Evolutionary conservation across 169 alveolate species (phyloP), one percentile per base, ranked within the genome.

Genomic region (Plasmodium cynomolgi): DNA sequence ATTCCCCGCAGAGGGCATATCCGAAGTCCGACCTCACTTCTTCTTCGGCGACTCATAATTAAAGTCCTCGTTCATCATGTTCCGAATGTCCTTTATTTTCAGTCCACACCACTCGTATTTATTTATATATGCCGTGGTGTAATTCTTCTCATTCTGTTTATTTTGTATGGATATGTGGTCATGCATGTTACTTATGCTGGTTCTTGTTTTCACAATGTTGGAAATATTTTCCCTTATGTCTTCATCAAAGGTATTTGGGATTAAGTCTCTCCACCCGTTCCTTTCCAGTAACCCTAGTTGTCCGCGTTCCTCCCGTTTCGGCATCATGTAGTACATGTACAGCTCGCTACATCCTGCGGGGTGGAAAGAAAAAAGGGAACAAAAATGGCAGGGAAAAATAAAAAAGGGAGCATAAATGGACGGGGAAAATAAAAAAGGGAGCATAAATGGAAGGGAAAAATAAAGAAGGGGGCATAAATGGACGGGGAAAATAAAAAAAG

Each of bases 211-310:
- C 29, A 91, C 56, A 23, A 91, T 81, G 23, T 39, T 82, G 37
- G 96, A 54, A 72, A 96, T 96, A 90, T 96, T 96, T 83, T 95
- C 97, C 17, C 83, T 71, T 79, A 96, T 86, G 17, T 93, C 93
- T 29, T 94, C 96, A 72, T 95, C 93, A 84, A 95, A 77, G 41
- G 92, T 94, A 8, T 54, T 84, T 11, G 91, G 73, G 73, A 96
- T 86, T 62, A 96, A 77, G 75, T 96, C 98, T 31, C 98, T 93
- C 98, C 98, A 96, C 5, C 98, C 98, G 31, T 94, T 97, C 33
- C 98, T 92, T 47, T 73, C 90, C 17, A 79, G 72, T 17, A 96
- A 77, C 6, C 98, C 98, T 73, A 96, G 90, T 7, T 83, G 6
- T 37, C 94, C 95, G 23, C 98, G 90, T 68, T 96, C 98, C 26